Conservation (phyloP, 75 land plant genomes). For the Picea glauca region DNA sequence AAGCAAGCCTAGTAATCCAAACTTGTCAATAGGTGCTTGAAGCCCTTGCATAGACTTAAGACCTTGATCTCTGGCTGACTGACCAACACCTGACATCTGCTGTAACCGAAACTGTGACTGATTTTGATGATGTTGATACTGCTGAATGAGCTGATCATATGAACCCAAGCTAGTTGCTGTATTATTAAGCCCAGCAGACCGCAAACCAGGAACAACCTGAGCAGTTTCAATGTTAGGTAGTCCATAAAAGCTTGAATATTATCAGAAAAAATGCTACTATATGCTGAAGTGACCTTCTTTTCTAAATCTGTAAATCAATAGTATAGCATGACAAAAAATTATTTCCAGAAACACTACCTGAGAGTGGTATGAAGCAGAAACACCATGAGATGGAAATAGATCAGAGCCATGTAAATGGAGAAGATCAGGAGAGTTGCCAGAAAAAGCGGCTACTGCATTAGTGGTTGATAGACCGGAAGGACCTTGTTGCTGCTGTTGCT, state of each 20-base stretch:
- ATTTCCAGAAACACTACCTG: constrained; percentile 32
- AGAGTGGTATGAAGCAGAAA: constrained; percentile 39
- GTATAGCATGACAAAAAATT: no score
- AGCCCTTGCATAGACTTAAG: constrained; percentile 41
- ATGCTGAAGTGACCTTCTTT: no score
- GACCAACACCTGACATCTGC: constrained; percentile 37
- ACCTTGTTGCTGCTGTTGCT: constrained; percentile 26
- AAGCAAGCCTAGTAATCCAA: constrained; percentile 79
- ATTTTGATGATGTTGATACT: constrained; percentile 60
- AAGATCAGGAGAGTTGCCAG: constrained; percentile 54
- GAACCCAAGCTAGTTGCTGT: not conserved
- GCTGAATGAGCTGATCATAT: constrained; percentile 28
- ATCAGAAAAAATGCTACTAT: no score
- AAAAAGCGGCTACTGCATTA: not conserved
- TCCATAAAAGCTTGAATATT: no score
- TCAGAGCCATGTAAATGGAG: constrained; percentile 75
- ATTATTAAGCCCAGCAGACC: not conserved
- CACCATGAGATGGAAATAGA: constrained; percentile 63
- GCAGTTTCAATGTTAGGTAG: no score
- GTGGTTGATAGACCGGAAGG: not conserved
- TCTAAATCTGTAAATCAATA: no score
- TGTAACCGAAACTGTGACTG: constrained; percentile 66
- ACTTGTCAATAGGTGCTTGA: constrained; percentile 53
- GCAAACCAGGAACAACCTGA: not conserved
- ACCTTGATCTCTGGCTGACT: constrained; percentile 49